Evolutionary conservation across 192 early-diverging fungal genomes (phyloP).

Genomic region (Podila minutissima): DNA sequence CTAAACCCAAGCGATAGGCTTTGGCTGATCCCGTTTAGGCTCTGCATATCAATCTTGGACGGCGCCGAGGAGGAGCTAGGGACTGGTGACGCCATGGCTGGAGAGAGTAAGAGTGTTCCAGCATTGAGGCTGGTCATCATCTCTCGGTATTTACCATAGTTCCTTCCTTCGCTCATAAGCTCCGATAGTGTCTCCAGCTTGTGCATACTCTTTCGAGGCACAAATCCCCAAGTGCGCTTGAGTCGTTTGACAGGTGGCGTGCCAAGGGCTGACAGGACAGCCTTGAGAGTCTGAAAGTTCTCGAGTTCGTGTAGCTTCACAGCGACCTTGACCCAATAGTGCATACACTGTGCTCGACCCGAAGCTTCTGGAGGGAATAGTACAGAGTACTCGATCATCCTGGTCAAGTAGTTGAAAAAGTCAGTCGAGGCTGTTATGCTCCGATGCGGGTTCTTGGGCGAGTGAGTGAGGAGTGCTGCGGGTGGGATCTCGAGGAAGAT

Average conservation of each 20-base stretch:
- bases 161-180: conserved; percentile 74
- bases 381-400: conserved; percentile 77
- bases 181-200: conserved; percentile 61
- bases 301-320: conserved; percentile 61
- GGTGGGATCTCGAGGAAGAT: conserved; percentile 74
- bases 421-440: conserved; percentile 73
- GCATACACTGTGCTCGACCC: conserved; percentile 67
- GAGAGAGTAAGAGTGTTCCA: conserved; percentile 22
- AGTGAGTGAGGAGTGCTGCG: conserved; percentile 66
- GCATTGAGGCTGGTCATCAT: conserved; percentile 55
- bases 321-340: conserved; percentile 78
- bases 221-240: conserved; percentile 76
- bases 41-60: conserved; percentile 23
- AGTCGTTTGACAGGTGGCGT: conserved; percentile 77
- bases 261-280: conserved; percentile 70
- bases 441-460: conserved; percentile 66
- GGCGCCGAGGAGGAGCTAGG: not conserved
- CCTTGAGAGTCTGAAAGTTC: conserved; percentile 80
- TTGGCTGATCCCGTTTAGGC: conserved; percentile 28
- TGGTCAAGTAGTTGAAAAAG: conserved; percentile 86
- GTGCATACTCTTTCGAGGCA: conserved; percentile 71
- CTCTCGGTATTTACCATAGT: conserved; percentile 77
- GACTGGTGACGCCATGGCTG: conserved; percentile 20
- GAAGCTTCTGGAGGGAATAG: conserved; percentile 66
- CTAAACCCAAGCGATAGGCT: conserved; percentile 34